phyloP scores from a whole-genome alignment of 306 rosid species.

The Rosa persica region DNA sequence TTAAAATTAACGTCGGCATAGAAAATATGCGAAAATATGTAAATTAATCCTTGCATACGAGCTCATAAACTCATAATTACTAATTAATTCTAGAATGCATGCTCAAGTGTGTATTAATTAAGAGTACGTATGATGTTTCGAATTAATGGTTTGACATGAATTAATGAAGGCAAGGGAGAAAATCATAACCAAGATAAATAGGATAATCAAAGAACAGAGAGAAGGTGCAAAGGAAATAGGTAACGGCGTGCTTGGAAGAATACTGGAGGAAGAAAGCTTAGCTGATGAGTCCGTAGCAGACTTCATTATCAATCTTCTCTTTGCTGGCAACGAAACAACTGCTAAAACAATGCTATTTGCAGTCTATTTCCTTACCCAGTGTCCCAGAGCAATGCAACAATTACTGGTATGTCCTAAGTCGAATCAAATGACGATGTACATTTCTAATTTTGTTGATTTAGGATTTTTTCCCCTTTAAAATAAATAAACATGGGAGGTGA shows the following conservation, averaged over 20 bases:
- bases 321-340: conserved; percentile 94
- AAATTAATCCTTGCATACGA: too few species aligned
- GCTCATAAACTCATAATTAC: too few species aligned
- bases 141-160: background rate
- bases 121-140: background rate
- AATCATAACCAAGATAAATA: conserved; percentile 68
- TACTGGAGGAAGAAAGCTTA: conserved; percentile 73
- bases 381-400: conserved; percentile 69
- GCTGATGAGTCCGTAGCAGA: conserved; percentile 75
- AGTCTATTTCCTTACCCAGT: conserved; percentile 76
- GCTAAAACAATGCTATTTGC: conserved; percentile 97
- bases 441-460: background rate
- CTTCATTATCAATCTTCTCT: conserved; percentile 90
- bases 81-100: too few species aligned
- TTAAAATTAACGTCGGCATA: background rate
- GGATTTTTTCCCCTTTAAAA: background rate
- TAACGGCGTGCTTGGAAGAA: conserved; percentile 67
- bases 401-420: conserved; percentile 47
- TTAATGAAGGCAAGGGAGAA: conserved; percentile 71
- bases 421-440: background rate
- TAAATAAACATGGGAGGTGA: too few species aligned
- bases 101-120: background rate
- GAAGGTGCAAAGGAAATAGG: conserved; percentile 34
- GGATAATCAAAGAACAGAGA: conserved; percentile 54
- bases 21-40: too few species aligned